Conservation (phyloP, 192 early-diverging fungal species). For the Coemansia sp. region DNA sequence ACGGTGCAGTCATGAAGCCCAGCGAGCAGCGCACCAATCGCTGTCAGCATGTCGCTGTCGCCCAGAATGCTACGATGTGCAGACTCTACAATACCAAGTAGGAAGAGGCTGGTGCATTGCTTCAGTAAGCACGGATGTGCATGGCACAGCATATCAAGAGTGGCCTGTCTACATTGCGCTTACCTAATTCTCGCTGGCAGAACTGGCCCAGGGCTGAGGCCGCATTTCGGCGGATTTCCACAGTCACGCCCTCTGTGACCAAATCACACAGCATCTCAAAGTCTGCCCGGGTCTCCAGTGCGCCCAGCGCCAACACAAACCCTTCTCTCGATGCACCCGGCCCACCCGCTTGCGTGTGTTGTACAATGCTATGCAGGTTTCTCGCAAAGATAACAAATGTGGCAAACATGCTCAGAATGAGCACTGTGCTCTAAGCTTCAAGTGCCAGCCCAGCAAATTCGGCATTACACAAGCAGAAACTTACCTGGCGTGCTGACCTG, state of each 20-base stretch:
- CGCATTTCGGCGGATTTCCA: slow-evolving; percentile 44
- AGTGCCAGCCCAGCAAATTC: background rate
- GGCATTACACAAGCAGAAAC: background rate
- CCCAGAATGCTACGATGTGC: background rate
- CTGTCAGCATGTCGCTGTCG: slow-evolving; percentile 7
- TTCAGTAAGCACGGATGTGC: background rate
- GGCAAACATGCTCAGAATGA: background rate
- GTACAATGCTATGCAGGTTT: slow-evolving; percentile 15
- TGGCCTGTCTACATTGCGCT: background rate
- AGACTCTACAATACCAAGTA: background rate
- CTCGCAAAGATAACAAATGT: too few species aligned
- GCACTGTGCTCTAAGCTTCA: background rate
- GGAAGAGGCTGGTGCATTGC: too few species aligned
- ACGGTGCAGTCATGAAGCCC: slow-evolving; percentile 82
- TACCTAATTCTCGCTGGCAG: slow-evolving; percentile 21
- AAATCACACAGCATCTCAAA: slow-evolving; percentile 21
- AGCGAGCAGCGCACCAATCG: slow-evolving; percentile 54
- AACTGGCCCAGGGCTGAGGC: slow-evolving; percentile 31
- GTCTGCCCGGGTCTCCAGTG: slow-evolving; percentile 9
- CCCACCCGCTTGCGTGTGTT: slow-evolving; percentile 17
- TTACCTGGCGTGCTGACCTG: slow-evolving; percentile 31
- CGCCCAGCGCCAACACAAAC: slow-evolving; percentile 44
- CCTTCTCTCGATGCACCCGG: slow-evolving; percentile 36
- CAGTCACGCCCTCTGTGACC: slow-evolving; percentile 13
- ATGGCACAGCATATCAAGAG: background rate